Evolutionary conservation across 139 green algal species (phyloP).

Genomic region (Chlorella vulgaris): DNA sequence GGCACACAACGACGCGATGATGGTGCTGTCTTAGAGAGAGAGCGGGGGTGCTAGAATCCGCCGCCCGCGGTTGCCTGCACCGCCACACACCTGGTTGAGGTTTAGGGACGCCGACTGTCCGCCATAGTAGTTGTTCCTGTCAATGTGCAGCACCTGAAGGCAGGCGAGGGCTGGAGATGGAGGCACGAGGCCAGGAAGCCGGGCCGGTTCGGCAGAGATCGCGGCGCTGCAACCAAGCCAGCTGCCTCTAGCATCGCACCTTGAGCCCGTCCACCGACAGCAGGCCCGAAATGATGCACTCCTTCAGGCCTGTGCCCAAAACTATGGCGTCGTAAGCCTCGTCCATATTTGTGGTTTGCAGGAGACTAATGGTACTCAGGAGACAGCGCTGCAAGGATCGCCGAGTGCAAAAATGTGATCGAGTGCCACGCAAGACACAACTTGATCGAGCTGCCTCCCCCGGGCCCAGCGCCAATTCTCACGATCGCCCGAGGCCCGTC

Average conservation of each 20-base stretch:
- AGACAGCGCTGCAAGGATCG: too few species aligned
- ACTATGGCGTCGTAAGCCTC: conserved; percentile 98
- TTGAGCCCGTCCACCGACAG: conserved; percentile 94
- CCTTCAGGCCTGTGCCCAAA: conserved; percentile 98
- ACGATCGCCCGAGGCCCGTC: too few species aligned
- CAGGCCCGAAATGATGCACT: conserved; percentile 97
- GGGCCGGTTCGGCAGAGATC: not conserved
- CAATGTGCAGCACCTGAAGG: conserved; percentile 94
- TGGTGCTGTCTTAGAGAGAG: not conserved
- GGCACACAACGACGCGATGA: too few species aligned
- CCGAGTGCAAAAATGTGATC: too few species aligned
- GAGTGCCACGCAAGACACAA: not conserved
- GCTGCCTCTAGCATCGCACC: conserved; percentile 51
- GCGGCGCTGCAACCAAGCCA: not conserved
- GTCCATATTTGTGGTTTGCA: conserved; percentile 72
- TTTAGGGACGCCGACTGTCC: conserved; percentile 94
- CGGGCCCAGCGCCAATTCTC: too few species aligned
- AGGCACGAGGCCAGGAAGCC: not conserved
- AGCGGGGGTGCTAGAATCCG: not conserved
- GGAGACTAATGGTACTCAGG: too few species aligned
- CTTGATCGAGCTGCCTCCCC: too few species aligned
- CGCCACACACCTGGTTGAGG: conserved; percentile 88
- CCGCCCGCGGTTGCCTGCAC: not conserved
- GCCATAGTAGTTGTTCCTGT: conserved; percentile 99
- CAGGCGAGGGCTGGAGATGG: not conserved